Percentiles rank a stretch among this genome's conserved stretches.
phyloP scores from a whole-genome alignment of 1,139 yeast species.

The Waltiozyma sp. region DNA sequence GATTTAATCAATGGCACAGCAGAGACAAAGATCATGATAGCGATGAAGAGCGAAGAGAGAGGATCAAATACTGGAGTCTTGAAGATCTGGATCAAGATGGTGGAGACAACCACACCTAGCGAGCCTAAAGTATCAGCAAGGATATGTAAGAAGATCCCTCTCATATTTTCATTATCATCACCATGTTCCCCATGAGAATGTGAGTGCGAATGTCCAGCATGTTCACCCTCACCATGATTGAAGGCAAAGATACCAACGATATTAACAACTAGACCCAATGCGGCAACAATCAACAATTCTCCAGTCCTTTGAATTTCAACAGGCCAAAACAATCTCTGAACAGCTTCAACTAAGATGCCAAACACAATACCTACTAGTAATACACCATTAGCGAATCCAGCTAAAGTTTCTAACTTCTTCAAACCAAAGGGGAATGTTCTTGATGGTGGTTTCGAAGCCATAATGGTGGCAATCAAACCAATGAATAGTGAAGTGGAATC shows the following conservation, averaged over 20 bases:
- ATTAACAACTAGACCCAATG: constrained; percentile 78
- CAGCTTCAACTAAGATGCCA: constrained; percentile 78
- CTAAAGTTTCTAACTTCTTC: constrained; percentile 74
- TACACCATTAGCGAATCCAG: constrained; percentile 93
- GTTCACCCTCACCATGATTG: constrained; percentile 47
- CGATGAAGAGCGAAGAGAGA: constrained; percentile 80
- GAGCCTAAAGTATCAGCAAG: constrained; percentile 95
- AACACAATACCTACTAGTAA: constrained; percentile 78
- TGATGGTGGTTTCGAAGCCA: constrained; percentile 49
- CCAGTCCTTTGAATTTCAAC: constrained; percentile 67
- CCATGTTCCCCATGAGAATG: constrained; percentile 17
- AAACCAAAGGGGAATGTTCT: constrained; percentile 80
- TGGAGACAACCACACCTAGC: constrained; percentile 88
- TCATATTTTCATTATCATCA: constrained; percentile 67
- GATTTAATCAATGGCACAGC: constrained; percentile 78
- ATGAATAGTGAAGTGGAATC: constrained; percentile 86
- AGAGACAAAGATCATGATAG: constrained; percentile 65
- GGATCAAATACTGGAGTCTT: constrained; percentile 70
- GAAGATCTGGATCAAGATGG: constrained; percentile 50
- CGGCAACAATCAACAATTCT: constrained; percentile 79
- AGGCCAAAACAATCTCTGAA: constrained; percentile 71
- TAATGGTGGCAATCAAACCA: constrained; percentile 77
- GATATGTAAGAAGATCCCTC: constrained; percentile 86
- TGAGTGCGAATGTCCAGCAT: constrained; percentile 20
- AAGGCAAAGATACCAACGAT: constrained; percentile 90